Conservation (phyloP, 345 rosid species). For the Raphanus sativus region DNA sequence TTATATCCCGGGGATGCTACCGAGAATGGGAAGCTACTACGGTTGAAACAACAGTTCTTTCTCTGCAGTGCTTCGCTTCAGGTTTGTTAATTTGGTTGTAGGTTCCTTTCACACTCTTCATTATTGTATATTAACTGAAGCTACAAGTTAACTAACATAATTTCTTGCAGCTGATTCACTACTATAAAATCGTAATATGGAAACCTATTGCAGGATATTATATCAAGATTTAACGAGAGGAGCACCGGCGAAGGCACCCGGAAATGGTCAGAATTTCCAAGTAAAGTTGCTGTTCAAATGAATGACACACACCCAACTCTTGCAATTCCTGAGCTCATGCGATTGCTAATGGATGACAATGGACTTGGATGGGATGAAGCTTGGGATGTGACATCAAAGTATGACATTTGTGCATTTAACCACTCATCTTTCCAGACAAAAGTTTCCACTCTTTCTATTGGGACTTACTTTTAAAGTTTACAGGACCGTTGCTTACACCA, state of each 20-base stretch:
- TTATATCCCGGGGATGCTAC: conserved; percentile 98
- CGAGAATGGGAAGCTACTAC: conserved; percentile 89
- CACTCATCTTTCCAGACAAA: not conserved
- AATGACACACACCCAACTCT: conserved; percentile 99
- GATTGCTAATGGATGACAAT: conserved; percentile 81
- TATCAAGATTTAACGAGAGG: conserved; percentile 81
- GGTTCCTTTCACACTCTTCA: conserved; percentile 20
- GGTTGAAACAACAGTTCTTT: conserved; percentile 94
- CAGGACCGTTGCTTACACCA: conserved; percentile 93
- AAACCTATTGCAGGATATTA: conserved; percentile 67
- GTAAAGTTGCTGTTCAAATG: conserved; percentile 86
- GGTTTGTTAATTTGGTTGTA: conserved; percentile 48
- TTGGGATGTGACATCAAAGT: conserved; percentile 89
- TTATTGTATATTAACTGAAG: not conserved
- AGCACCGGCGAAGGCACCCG: conserved; percentile 50
- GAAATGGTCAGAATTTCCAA: conserved; percentile 90
- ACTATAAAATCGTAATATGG: not conserved
- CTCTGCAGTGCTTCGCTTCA: conserved; percentile 99
- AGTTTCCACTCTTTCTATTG: conserved; percentile 3
- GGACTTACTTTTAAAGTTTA: conserved; percentile 23
- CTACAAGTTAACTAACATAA: not conserved
- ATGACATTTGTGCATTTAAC: conserved; percentile 11
- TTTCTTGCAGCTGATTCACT: not conserved
- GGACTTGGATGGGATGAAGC: conserved; percentile 99
- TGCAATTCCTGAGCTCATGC: conserved; percentile 96